Base-by-base conservation (phyloP, 805 yeast genomes). In the Sporopachydermia lactativora region DNA sequence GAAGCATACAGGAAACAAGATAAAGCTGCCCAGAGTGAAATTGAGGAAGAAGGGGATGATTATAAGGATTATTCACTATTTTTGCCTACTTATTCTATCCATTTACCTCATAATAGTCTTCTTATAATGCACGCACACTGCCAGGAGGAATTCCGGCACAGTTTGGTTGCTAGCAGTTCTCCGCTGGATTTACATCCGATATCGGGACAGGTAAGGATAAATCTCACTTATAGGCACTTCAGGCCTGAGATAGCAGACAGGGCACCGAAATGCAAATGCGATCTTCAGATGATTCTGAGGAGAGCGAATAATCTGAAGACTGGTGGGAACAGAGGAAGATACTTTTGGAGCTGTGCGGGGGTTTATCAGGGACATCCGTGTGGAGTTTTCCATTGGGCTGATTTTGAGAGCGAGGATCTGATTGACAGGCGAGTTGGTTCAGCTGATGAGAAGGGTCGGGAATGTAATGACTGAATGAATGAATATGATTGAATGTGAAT, bases 71-170 rank as follows among this genome's bases (percentile, higher is more conserved):
- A 49, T 34, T n/a, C 8, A 24, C 8, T 24, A n/a, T 24, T 24
- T 24, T 24, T 24, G 48, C 41, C 64, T 40, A 52, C 73, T 17
- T 63, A 66, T 52, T 59, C 80, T 18, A 62, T 78, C 1, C 78
- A 75, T n/a, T 51, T 78, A 2, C 80, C 83, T 0, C 86, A 82
- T 53, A 82, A 82, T 50, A 67, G 82, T 5, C 53, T 82, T 34
- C 49, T 81, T 2, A 57, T 82, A 2, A 81, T 82, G 94, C 75
- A 77, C 44, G 80, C 84, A 1, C 85, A 84, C 1, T 76, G 82
- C 45, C 94, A 82, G 52, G 94, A 82, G 47, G 73, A 71, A 39
- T 82, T 59, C 52, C 80, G 75, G 49, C 94, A 83, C 50, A 62
- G 75, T 43, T 73, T 82, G 0, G 71, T 71, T 3, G 62, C 75